Evolutionary conservation across 148 eudicot genomes (phyloP), one percentile per base, ranked within the genome.

Genomic region (Drosera capensis): DNA sequence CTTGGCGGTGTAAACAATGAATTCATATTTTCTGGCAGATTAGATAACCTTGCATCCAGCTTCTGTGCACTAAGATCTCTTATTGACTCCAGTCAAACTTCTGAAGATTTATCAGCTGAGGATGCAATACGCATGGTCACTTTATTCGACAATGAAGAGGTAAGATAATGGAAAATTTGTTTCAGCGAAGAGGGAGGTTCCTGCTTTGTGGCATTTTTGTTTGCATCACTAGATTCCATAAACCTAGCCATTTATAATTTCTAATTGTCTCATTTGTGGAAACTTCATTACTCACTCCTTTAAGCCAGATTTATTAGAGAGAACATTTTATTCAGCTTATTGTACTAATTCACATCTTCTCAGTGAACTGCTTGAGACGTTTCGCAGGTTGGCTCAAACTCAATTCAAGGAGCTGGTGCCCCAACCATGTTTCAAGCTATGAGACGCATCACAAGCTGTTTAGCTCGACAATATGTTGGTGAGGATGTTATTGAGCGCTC

Each of bases 401-500:
- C 97, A 58, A 68, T 66, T 63, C 97, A 88, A 50, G 97, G 94
- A 59, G 97, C 97, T 46, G 95, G 97, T 68, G 97, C 97, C 45
- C 97, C 95, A 51, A 88, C 97, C 61, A 75, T 88, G 65, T 88
- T 88, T 64, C 84, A 84, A 65, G 92, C 87, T 47, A 84, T 88
- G 83, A 78, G 71, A 65, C 75, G 97, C 26, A 78, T 88, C 53
- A 69, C 57, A 67, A 65, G 70, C 59, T 75, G 81, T 74, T 60
- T 88, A 56, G 64, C 72, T 67, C 60, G 56, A 53, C 70, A 71
- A 3, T 67, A 60, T 67, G 59, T 71, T 40, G 64, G 80, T 25
- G 97, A 83, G 66, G 69, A 70, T 41, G 66, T 62, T 52, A 62
- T 72, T 54, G 79, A 86, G 31, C 81, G 92, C 48, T 66, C 86